A percentile compares a stretch with the other conserved stretches of the same genome.
These are phyloP conservation scores for Diutina catenulata DNA, from an alignment of 1,139 yeast genomes.

Conservation along the genomic window DNA sequence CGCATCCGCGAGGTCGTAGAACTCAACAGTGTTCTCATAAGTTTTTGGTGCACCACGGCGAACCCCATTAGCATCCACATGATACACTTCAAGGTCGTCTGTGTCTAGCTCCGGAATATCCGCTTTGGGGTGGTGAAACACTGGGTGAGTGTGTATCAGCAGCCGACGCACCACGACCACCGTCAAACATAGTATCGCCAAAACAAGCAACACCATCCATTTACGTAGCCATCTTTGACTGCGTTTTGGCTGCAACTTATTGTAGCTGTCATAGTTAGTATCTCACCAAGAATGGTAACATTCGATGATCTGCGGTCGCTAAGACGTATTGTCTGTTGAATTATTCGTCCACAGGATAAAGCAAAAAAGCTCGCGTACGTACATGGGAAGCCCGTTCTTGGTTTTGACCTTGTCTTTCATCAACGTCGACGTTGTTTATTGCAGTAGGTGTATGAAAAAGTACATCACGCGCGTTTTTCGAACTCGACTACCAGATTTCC, in stretches of 20 bases:
- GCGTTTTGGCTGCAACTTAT: background rate
- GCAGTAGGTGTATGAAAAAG: too few species aligned
- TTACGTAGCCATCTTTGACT: slow-evolving; percentile 4
- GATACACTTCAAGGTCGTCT: slow-evolving; percentile 17
- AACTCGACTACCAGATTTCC: too few species aligned
- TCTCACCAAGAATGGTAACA: background rate
- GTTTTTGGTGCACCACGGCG: too few species aligned
- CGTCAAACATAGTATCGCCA: too few species aligned
- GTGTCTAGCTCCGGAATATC: slow-evolving; percentile 6
- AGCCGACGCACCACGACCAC: background rate
- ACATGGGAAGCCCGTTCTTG: slow-evolving; percentile 4
- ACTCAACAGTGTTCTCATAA: slow-evolving; percentile 33
- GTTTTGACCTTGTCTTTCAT: slow-evolving; percentile 2
- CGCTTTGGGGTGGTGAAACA: slow-evolving; percentile 2
- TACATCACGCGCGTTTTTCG: too few species aligned
- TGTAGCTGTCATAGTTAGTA: slow-evolving; percentile 2
- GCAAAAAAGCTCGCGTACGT: background rate
- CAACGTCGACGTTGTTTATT: background rate
- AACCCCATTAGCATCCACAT: slow-evolving; percentile 29
- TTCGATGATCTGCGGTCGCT: background rate
- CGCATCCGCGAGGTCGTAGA: slow-evolving; percentile 49
- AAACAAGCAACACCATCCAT: background rate
- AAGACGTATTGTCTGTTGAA: too few species aligned
- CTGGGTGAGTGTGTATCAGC: background rate
- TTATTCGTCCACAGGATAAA: too few species aligned